Base-by-base conservation (phyloP, 2,329 filamentous ascomycete species). In the Chaetomiaceae sp. region DNA sequence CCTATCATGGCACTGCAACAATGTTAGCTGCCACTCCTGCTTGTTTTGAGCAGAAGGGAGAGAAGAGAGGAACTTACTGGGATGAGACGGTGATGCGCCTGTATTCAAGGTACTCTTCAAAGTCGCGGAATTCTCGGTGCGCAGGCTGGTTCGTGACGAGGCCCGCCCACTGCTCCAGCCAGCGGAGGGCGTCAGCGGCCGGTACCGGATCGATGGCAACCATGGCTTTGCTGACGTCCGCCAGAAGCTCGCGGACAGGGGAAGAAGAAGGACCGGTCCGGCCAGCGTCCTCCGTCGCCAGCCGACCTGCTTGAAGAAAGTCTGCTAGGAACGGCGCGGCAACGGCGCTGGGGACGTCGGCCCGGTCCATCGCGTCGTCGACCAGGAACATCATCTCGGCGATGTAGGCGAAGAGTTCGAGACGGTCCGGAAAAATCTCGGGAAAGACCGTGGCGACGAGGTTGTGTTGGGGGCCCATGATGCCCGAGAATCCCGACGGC, bases 301-400 rank as follows among this genome's bases (percentile, higher is more conserved):
- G 8, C 6, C 29, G 10, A 3, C 14, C 7, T 15, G 42, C 41
- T 8, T 9, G 14, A 12, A 43, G 15, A 1, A 41, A 2, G 11
- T 44, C 41, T 3, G 40, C n/a, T 32, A 36, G n/a, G 19, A 20
- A 32, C 18, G 41, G 37, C 18, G 40, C 46, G 2, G 29, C 15
- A 4, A 18, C 40, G 4, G n/a, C 35, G 2, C n/a, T 24, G 8
- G 40, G 36, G 8, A 29, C 27, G 9, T 24, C 27, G 9, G 36
- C 33, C 29, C 11, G 11, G 9, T 52, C 50, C 3, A 52, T 26
- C 14, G 40, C n/a, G 37, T 48, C 52, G 36, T 54, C 47, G 11
- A 45, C 6, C 6, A 52, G n/a, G 14, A 46, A 44, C 1, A 12
- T 11, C 15, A 50, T 10, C 29, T 54, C 52, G 15, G 17, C 18